Conservation (phyloP, 805 yeast genomes). For the Kuraishia floccosa region DNA sequence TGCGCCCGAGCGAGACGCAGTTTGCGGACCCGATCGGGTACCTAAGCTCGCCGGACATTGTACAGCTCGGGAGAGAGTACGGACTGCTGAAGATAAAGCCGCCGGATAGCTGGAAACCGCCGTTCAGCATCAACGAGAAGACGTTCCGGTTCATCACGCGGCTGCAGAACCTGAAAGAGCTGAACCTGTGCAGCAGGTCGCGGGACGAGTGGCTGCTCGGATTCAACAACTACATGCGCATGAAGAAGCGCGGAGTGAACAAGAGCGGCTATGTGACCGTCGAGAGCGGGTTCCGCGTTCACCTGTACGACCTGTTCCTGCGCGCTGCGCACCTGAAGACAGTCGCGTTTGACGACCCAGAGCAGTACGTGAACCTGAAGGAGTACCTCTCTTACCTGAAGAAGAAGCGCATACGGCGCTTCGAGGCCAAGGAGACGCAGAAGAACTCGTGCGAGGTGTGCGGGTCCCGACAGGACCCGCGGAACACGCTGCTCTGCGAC, state of each 20-base stretch:
- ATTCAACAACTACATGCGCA: conserved; percentile 41
- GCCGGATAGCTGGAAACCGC: conserved; percentile 42
- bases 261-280: conserved; percentile 5
- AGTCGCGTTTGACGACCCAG: conserved; percentile 5
- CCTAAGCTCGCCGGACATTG: conserved; percentile 27
- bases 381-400: conserved; percentile 10
- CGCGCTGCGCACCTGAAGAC: conserved; percentile 5
- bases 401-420: conserved; percentile 4
- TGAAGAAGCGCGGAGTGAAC: conserved; percentile 18
- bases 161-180: conserved; percentile 53
- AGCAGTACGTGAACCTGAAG: conserved; percentile 6
- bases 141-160: conserved; percentile 58
- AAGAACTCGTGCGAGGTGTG: conserved; percentile 24
- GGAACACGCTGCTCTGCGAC: conserved; percentile 49
- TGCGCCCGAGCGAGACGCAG: conserved; percentile 30
- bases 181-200: conserved; percentile 52
- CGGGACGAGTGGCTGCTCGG: conserved; percentile 53
- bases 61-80: conserved; percentile 28
- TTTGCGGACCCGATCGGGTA: conserved; percentile 39
- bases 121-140: conserved; percentile 38
- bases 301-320: conserved; percentile 18
- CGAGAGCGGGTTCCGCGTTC: conserved; percentile 6
- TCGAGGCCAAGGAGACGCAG: conserved; percentile 3
- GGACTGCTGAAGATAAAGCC: conserved; percentile 46
- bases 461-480: conserved; percentile 29